Base-by-base conservation (phyloP, 768 basidiomycete species). In the Rhizopogon salebrosus region DNA sequence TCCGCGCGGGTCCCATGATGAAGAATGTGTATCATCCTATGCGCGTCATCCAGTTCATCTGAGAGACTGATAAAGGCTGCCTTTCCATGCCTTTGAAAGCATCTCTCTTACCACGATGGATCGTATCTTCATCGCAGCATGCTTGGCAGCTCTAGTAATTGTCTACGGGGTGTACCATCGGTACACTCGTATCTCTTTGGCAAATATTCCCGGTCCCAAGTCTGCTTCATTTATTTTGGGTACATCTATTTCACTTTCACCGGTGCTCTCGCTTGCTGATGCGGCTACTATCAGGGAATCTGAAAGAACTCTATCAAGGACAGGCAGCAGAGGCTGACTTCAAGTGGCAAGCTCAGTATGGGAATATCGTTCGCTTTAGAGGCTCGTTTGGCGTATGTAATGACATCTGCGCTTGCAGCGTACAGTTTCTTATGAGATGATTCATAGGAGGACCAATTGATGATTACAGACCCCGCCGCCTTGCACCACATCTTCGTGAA, bases 391-490 rank as follows among this genome's bases (percentile, higher is more conserved):
- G 67, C 26, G 67, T 56, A 48, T 36, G 67, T 52, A 11, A 31
- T 20, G 20, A 14, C 49, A 14, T 45, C 5, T 36, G 23, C n/a
- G 9, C 22, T 9, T 16, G 16, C n/a, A n/a, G 3, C 11, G 10
- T 16, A 7, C 41, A 51, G 64, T 64, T 35, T 22, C 36, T 46
- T n/a, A 36, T 31, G n/a, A 54, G 57, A 18, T 46, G 23, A 24
- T 41, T 46, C 39, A 14, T 51, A 77, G 78, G 72, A 71, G 55
- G 72, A 79, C 52, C 66, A 71, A 24, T 72, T 80, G 18, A 59
- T 78, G 31, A 57, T 80, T 4, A 27, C 74, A 74, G 2, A n/a
- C n/a, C n/a, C n/a, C n/a, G n/a, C 80, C 57, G 78, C 76, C 5
- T 40, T 70, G 0, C 67, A n/a, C n/a, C n/a, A n/a, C n/a, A n/a